Percentiles rank a stretch among this genome's conserved stretches.
These are phyloP conservation scores for Pseudogymnoascus sp. DNA, from an alignment of 2,329 filamentous ascomycete species.

Conservation along the genomic window DNA sequence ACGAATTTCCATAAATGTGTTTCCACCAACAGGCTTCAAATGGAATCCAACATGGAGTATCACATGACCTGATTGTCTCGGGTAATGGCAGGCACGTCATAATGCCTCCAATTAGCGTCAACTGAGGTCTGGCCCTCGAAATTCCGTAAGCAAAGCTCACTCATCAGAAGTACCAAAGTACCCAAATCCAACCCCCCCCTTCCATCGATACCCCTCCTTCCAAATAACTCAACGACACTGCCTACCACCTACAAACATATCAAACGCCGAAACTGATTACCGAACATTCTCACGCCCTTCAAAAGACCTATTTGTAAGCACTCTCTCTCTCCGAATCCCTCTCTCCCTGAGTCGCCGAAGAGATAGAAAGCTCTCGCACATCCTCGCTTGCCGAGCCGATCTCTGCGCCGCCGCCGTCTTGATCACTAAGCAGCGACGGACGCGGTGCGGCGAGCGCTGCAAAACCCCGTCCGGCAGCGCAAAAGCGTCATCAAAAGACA, in stretches of 20 bases:
- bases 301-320: neutral
- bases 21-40: too few relatives aligned
- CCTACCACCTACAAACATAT: neutral
- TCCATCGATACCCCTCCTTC: neutral
- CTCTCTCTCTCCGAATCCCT: neutral
- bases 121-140: neutral
- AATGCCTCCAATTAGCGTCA: neutral
- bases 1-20: too few relatives aligned
- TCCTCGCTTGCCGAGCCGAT: neutral
- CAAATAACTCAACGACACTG: neutral
- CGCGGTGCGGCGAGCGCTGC: neutral
- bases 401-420: neutral
- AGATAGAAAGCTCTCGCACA: neutral
- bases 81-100: neutral
- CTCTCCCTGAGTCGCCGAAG: neutral
- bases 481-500: neutral
- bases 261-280: neutral
- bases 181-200: neutral
- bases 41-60: neutral
- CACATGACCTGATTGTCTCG: neutral
- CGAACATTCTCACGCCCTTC: neutral
- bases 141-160: neutral
- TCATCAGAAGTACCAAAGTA: conserved; percentile 5
- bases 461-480: neutral
- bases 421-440: conserved; percentile 1